Conservation (phyloP, 257 asterid genomes). For the Solanum neorickii region DNA sequence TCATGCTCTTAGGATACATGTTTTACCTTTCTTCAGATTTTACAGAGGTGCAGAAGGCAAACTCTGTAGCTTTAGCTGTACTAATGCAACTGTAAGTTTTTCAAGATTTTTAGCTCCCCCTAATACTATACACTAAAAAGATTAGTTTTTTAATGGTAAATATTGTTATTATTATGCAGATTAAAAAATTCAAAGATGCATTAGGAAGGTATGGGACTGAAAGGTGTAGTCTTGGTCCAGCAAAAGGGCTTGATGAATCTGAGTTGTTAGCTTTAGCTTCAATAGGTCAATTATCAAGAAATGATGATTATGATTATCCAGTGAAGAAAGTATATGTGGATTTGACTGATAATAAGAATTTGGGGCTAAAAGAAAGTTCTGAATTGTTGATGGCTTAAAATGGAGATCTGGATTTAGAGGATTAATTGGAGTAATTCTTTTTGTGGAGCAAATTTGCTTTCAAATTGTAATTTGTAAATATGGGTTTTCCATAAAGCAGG, state of each 20-base stretch:
- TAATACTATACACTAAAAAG: neutral
- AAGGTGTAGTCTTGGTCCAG: constrained; percentile 45
- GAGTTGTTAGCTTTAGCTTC: constrained; percentile 73
- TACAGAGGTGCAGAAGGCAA: constrained; percentile 76
- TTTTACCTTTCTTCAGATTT: constrained; percentile 84
- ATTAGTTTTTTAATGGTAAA: neutral
- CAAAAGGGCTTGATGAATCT: constrained; percentile 65
- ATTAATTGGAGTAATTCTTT: neutral
- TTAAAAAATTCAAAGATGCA: constrained; percentile 88
- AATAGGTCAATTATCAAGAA: constrained; percentile 30
- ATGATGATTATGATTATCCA: neutral
- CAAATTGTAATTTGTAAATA: constrained; percentile 22
- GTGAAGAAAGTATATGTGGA: constrained; percentile 25
- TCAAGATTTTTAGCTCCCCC: neutral
- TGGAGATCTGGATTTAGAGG: neutral
- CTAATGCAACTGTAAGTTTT: constrained; percentile 71
- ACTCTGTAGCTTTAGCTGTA: constrained; percentile 87
- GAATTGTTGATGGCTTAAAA: constrained; percentile 38
- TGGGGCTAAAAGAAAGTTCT: constrained; percentile 19
- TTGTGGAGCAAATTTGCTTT: neutral
- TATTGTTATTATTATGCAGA: constrained; percentile 22
- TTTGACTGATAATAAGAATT: constrained; percentile 9
- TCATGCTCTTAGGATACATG: constrained; percentile 59
- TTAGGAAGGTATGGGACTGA: constrained; percentile 61
- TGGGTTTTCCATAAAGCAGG: constrained; percentile 17